Evolutionary conservation across 2,329 filamentous ascomycete genomes (phyloP).

Genomic region (Fusarium pseudonygamai): DNA sequence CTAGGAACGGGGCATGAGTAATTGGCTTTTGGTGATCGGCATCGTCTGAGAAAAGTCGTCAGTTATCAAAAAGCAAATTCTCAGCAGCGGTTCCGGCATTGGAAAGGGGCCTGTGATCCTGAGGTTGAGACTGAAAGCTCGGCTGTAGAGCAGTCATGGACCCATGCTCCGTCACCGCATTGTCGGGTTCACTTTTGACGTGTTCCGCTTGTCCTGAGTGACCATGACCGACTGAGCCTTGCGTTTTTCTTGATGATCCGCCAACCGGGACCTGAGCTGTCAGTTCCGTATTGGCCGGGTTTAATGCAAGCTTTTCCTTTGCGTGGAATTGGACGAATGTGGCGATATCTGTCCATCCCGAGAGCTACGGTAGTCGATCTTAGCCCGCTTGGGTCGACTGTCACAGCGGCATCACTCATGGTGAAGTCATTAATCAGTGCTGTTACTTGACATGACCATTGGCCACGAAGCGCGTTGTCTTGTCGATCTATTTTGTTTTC

Average conservation of each 20-base stretch:
- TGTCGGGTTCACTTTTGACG: conserved; percentile 26
- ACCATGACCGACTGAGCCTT: conserved; percentile 16
- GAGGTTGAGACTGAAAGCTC: background rate
- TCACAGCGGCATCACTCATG: conserved; percentile 26
- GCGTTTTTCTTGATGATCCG: conserved; percentile 7
- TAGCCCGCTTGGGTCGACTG: conserved; percentile 31
- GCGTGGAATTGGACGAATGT: conserved; percentile 36
- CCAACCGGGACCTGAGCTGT: conserved; percentile 28
- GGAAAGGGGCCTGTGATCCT: conserved; percentile 4
- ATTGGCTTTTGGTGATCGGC: conserved; percentile 24
- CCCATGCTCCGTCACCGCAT: conserved; percentile 20
- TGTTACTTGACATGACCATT: conserved; percentile 10
- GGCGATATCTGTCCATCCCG: conserved; percentile 33
- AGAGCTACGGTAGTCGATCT: conserved; percentile 38
- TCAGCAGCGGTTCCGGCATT: conserved; percentile 8
- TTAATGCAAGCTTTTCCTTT: conserved; percentile 13
- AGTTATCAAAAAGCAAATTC: background rate
- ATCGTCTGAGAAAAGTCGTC: conserved; percentile 4
- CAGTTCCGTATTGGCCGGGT: conserved; percentile 27
- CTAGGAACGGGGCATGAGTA: conserved; percentile 17
- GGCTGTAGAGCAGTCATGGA: background rate
- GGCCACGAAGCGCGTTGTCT: conserved; percentile 8
- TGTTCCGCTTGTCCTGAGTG: conserved; percentile 22
- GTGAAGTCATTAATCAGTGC: conserved; percentile 31
- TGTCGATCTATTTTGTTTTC: conserved; percentile 40